These are phyloP conservation scores for Lactarius trivialis DNA, from an alignment of 768 basidiomycete genomes.

Conservation along the genomic window DNA sequence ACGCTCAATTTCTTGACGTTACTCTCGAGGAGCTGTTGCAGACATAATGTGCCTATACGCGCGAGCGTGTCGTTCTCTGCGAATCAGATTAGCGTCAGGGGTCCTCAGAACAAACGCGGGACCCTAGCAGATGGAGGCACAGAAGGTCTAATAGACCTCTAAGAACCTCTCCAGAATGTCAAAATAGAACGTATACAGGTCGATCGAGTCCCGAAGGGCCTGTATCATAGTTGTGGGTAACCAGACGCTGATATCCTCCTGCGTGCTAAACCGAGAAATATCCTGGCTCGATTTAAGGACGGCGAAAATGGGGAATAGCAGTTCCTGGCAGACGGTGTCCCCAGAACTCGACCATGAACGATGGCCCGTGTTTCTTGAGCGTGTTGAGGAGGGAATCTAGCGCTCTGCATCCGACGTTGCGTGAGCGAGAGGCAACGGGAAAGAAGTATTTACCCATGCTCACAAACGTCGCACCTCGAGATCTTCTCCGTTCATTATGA, in stretches of 20 bases:
- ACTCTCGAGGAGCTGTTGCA: slow-evolving; percentile 91
- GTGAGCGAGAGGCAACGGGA: neutral
- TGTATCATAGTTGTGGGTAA: slow-evolving; percentile 98
- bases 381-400: slow-evolving; percentile 95
- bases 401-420: slow-evolving; percentile 49
- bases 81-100: slow-evolving; percentile 7
- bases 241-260: slow-evolving; percentile 99
- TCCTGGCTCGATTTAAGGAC: slow-evolving; percentile 92
- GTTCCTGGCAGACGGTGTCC: slow-evolving; percentile 93
- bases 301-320: slow-evolving; percentile 97
- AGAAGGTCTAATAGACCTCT: slow-evolving; percentile 92
- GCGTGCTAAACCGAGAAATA: slow-evolving; percentile 85
- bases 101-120: neutral
- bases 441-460: slow-evolving; percentile 32
- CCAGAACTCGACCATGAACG: slow-evolving; percentile 92
- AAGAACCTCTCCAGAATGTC: slow-evolving; percentile 83
- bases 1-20: slow-evolving; percentile 84
- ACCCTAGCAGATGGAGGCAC: slow-evolving; percentile 99
- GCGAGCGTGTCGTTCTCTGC: slow-evolving; percentile 97
- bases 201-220: slow-evolving; percentile 89
- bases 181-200: slow-evolving; percentile 94
- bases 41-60: slow-evolving; percentile 93
- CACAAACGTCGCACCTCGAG: slow-evolving; percentile 94
- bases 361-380: slow-evolving; percentile 79
- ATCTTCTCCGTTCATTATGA: slow-evolving; percentile 99